phyloP scores from a whole-genome alignment of 2,329 filamentous ascomycete species.

The Aspergillus pseudoviridinutans region DNA sequence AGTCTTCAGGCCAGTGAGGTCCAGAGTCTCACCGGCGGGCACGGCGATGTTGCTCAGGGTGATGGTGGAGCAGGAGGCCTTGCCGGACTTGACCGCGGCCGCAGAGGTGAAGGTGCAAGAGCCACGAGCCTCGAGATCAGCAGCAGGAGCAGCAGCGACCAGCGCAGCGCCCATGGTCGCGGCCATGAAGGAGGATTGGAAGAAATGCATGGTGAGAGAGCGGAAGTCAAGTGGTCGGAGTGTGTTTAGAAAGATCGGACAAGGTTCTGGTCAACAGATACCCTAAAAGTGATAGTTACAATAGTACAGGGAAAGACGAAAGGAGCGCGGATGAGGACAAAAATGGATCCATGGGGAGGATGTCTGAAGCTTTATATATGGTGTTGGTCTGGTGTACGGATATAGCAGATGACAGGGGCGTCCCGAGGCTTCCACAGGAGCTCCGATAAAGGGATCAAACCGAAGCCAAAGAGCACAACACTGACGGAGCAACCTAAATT shows the following conservation, averaged over 20 bases:
- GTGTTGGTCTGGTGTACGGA: too few relatives aligned
- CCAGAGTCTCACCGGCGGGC: constrained; percentile 56
- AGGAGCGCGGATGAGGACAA: background rate
- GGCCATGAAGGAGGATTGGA: constrained; percentile 8
- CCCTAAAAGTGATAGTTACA: background rate
- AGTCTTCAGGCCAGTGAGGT: constrained; percentile 52
- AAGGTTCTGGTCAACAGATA: background rate
- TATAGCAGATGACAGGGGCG: too few relatives aligned
- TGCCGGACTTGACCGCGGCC: constrained; percentile 41
- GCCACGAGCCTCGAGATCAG: constrained; percentile 18
- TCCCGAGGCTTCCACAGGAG: too few relatives aligned
- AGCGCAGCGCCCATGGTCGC: constrained; percentile 11
- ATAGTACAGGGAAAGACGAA: background rate
- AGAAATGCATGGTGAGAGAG: constrained; percentile 12
- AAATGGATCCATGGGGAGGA: background rate
- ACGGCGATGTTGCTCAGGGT: constrained; percentile 52
- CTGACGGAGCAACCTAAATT: background rate
- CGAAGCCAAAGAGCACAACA: background rate
- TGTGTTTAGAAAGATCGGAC: background rate
- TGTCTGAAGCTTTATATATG: background rate
- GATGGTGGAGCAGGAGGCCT: constrained; percentile 54
- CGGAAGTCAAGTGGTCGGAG: background rate
- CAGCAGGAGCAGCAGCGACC: constrained; percentile 19
- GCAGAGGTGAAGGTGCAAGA: constrained; percentile 56
- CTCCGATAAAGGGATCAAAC: background rate